phyloP scores from a whole-genome alignment of 768 basidiomycete genomes.

The Boletus patriciae region DNA sequence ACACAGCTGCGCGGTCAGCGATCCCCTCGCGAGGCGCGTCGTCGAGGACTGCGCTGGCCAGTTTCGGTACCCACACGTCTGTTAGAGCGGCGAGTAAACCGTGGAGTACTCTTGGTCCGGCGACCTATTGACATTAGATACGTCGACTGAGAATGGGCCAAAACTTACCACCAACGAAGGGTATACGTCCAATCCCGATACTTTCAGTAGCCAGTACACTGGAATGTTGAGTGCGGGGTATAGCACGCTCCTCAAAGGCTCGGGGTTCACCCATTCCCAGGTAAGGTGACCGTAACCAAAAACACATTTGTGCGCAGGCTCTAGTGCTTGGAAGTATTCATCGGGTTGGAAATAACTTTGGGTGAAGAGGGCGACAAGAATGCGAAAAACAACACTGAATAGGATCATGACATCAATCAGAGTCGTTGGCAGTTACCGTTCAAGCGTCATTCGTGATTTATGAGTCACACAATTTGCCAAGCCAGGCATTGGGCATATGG shows the following conservation, averaged over 20 bases:
- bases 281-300: conserved; percentile 92
- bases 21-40: conserved; percentile 39
- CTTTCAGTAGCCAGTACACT: conserved; percentile 68
- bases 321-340: conserved; percentile 93
- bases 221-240: conserved; percentile 84
- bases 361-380: conserved; percentile 65
- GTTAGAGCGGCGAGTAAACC: conserved; percentile 76
- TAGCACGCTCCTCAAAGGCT: conserved; percentile 74
- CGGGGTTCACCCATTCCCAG: conserved; percentile 87
- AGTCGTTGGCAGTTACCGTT: not conserved
- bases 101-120: conserved; percentile 72
- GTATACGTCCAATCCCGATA: conserved; percentile 49
- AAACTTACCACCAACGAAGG: conserved; percentile 62
- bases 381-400: conserved; percentile 50
- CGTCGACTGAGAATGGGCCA: not conserved
- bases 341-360: conserved; percentile 95
- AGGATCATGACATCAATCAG: conserved; percentile 9
- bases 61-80: conserved; percentile 68
- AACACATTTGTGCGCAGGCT: conserved; percentile 84
- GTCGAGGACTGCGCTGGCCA: conserved; percentile 61
- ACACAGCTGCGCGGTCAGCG: conserved; percentile 42
- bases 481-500: conserved; percentile 31
- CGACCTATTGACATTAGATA: conserved; percentile 47
- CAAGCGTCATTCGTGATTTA: not conserved
- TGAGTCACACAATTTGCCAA: not conserved